Evolutionary conservation across 176 grass and related monocot genomes (phyloP).

Genomic region (Rhynchospora pubera): DNA sequence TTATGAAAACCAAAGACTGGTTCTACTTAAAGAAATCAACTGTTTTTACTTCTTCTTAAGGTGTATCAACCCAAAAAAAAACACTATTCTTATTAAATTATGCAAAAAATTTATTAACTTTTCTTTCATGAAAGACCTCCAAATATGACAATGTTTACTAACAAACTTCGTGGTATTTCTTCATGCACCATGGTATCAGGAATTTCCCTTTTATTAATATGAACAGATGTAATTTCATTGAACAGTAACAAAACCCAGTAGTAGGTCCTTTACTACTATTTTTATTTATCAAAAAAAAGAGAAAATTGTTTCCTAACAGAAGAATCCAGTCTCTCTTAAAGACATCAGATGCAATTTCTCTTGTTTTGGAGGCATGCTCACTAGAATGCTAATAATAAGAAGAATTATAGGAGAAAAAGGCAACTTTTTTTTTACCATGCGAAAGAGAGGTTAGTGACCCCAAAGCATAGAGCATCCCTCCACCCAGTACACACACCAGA

Average conservation of each 20-base stretch:
- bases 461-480: slow-evolving; percentile 65
- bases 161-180: not conserved
- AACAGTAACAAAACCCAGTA: not conserved
- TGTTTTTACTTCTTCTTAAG: too few relatives aligned
- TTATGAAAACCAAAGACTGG: not conserved
- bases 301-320: not conserved
- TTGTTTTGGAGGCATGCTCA: too few relatives aligned
- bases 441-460: slow-evolving; percentile 56
- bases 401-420: not conserved
- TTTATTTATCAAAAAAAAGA: not conserved
- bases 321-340: not conserved
- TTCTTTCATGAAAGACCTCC: not conserved
- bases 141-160: not conserved
- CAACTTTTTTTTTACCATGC: slow-evolving; percentile 40
- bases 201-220: not conserved
- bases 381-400: not conserved
- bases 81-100: not conserved
- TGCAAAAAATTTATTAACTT: not conserved
- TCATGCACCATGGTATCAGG: not conserved
- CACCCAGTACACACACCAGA: slow-evolving; percentile 83
- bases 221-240: not conserved
- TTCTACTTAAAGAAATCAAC: not conserved
- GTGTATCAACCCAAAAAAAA: not conserved
- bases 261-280: not conserved
- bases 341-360: too few relatives aligned